Base-by-base conservation (phyloP, 2,329 filamentous ascomycete species). In the Botrytis pseudocinerea region DNA sequence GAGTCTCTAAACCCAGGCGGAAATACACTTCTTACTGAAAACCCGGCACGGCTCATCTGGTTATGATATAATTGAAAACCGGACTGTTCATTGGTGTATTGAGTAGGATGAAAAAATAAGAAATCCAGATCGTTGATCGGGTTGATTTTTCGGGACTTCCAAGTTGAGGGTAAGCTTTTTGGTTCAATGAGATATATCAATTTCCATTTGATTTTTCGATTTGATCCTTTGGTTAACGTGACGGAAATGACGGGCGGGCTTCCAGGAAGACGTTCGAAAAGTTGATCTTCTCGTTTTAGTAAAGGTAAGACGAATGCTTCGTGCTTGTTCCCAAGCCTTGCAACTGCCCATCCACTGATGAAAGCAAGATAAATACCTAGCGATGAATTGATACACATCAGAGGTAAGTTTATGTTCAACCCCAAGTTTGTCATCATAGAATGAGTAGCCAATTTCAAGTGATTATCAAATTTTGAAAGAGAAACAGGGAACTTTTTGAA, bases 381-480 rank as follows among this genome's bases (percentile, higher is more conserved):
- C 10, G 62, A 64, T 12, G 62, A 32, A 22, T 46, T 46, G 42
- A 64, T 64, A 32, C 62, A 64, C n/a, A 32, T 32, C 9, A 64
- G 40, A 42, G 62, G 62, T 9, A 46, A 32, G 40, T 20, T 64
- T 32, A 64, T 32, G 22, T 46, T 28, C 5, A 64, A 64, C 9
- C 62, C 62, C 62, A 64, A 32, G 14, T 64, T 64, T 5, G 62
- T 64, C 42, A 64, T 64, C n/a, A 46, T 64, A n/a, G 62, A 64
- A 28, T 64, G 62, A 20, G 40, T 64, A 10, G 62, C 44, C 20
- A 42, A 42, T 16, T 46, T 20, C 8, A 64, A 46, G 22, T 42
- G 35, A n/a, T n/a, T n/a, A 7, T n/a, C 12, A 18, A n/a, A 62
- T 62, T 16, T 12, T 28, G 42, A 28, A 18, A 64, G 28, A 22